Evolutionary conservation across 306 rosid genomes (phyloP).

Genomic region (Malus asiatica): DNA sequence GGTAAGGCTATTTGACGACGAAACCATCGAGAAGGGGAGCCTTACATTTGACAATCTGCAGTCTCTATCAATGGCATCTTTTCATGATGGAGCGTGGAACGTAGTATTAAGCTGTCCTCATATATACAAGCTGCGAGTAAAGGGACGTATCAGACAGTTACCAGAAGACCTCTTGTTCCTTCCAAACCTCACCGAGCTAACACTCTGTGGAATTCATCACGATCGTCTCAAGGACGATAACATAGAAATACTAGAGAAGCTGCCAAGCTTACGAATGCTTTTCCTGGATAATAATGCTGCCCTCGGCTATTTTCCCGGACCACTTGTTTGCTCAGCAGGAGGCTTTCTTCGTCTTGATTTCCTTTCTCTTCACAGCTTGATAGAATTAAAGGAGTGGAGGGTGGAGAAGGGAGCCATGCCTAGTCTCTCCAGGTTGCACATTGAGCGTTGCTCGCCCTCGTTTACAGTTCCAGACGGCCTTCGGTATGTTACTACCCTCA

Average conservation of each 20-base stretch:
- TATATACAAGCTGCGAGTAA: background rate
- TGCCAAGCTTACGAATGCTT: constrained; percentile 35
- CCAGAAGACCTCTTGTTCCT: constrained; percentile 15
- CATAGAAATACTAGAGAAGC: constrained; percentile 32
- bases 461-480: constrained; percentile 37
- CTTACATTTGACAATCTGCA: background rate
- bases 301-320: background rate
- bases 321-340: constrained; percentile 14
- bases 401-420: constrained; percentile 35
- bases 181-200: constrained; percentile 25
- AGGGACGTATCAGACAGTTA: background rate
- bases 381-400: constrained; percentile 32
- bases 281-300: background rate
- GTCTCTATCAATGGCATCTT: background rate
- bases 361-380: constrained; percentile 18
- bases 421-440: constrained; percentile 14
- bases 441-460: background rate
- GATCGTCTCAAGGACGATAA: constrained; percentile 28
- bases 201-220: constrained; percentile 7
- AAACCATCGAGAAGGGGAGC: background rate
- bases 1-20: background rate
- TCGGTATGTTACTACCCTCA: constrained; percentile 12
- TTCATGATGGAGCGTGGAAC: accelerated
- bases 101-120: background rate
- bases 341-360: constrained; percentile 37